Conservation (phyloP, 352 stramenopile genomes). For the Stephanocyclus meneghinianus region DNA sequence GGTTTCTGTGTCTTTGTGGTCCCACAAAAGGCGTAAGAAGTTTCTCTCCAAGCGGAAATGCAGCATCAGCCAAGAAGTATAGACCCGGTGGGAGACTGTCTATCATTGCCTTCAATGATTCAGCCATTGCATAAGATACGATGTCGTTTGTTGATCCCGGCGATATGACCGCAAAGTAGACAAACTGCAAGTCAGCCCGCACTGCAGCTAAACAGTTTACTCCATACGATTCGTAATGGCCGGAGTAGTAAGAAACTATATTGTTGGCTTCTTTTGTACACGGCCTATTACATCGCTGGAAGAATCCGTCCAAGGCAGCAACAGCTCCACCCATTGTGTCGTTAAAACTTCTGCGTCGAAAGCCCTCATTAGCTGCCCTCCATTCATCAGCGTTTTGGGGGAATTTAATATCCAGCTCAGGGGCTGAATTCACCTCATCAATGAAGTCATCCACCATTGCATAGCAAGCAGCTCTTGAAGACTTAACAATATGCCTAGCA, state of each 20-base stretch:
- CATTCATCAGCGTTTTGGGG: constrained; percentile 13
- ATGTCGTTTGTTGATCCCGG: constrained; percentile 42
- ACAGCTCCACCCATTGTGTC: constrained; percentile 21
- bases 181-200: constrained; percentile 28
- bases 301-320: constrained; percentile 37
- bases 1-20: background rate
- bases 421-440: constrained; percentile 16
- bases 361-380: constrained; percentile 6
- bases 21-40: constrained; percentile 26
- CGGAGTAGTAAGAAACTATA: constrained; percentile 46
- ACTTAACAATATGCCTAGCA: constrained; percentile 7
- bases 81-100: constrained; percentile 11
- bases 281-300: constrained; percentile 33
- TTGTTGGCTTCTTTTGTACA: constrained; percentile 25
- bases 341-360: background rate
- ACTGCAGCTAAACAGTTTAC: constrained; percentile 38
- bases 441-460: constrained; percentile 15
- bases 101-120: background rate
- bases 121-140: constrained; percentile 11
- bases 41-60: constrained; percentile 15
- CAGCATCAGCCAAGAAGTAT: constrained; percentile 20
- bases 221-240: constrained; percentile 50
- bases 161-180: constrained; percentile 9
- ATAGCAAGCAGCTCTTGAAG: background rate
- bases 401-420: constrained; percentile 22